A percentile compares a stretch with the other conserved stretches of the same genome.
These are phyloP conservation scores for Zymoseptoria tritici DNA, from an alignment of 2,329 filamentous ascomycete species.

Conservation along the genomic window DNA sequence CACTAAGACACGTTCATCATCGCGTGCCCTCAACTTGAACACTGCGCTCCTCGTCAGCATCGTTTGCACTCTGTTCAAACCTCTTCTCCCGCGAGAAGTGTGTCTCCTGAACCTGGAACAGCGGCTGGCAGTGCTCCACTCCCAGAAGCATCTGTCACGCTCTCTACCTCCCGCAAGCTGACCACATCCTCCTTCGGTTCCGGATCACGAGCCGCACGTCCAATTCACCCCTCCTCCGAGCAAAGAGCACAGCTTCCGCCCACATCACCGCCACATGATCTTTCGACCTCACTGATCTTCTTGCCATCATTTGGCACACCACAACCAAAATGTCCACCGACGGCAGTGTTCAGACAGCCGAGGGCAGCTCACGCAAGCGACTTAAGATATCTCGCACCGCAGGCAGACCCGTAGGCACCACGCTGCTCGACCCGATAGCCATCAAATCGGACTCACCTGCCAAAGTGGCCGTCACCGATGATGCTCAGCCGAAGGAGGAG, in stretches of 20 bases:
- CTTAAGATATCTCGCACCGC: constrained; percentile 17
- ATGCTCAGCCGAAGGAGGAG: not conserved
- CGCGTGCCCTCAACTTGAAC: not conserved
- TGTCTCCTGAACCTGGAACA: not conserved
- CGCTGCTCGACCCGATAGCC: constrained; percentile 4
- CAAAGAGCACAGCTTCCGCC: not conserved
- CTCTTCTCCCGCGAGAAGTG: not conserved
- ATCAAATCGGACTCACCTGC: not conserved
- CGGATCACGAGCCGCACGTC: not conserved
- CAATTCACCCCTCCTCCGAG: not conserved
- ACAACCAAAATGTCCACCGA: constrained; percentile 9
- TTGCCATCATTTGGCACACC: not conserved
- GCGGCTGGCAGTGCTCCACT: not conserved
- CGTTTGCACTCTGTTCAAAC: not conserved
- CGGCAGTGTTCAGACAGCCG: constrained; percentile 8
- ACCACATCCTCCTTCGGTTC: not conserved
- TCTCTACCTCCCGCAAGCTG: not conserved
- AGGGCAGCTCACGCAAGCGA: constrained; percentile 19
- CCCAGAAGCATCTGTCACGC: not conserved
- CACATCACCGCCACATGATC: not conserved
- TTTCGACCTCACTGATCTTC: not conserved
- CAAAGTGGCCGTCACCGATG: not conserved
- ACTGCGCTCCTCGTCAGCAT: not conserved
- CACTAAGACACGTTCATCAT: not conserved
- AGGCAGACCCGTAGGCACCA: constrained; percentile 9